Evolutionary conservation across 1,284 basidiomycete genomes (phyloP), one percentile per base, ranked within the genome.

Genomic region (Vanrija sp.): DNA sequence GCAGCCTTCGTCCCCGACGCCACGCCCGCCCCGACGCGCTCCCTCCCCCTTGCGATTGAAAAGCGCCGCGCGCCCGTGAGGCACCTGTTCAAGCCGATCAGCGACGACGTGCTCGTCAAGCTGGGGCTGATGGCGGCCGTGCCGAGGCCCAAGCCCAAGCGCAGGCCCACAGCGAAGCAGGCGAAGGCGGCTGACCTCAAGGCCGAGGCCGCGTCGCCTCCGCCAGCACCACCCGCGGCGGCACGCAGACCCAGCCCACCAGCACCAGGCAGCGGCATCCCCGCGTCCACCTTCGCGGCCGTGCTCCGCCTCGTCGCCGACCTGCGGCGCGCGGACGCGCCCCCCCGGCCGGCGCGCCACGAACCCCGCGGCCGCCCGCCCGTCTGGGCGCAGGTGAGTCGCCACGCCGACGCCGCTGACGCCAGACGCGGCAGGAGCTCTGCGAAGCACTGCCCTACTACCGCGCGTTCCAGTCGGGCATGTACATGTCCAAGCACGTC

Each of bases 391-490:
- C 62, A 69, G 50, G 71, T 71, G 42, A 47, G 66, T 53, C 7
- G 15, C 18, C 19, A 14, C 35, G 5, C 16, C 36, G 16, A 1
- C 22, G 9, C 2, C 4, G 38, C 38, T 59, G 22, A 53, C 39
- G 1, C 38, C 47, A 71, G 68, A 63, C 68, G 3, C 62, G 72
- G 12, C 72, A 72, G 55, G 72, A 74, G 45, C 65, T 74, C 4
- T 74, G 72, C 53, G 72, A 74, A 53, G 61, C 69, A 14, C 54
- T 74, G 47, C 69, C 71, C 8, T 74, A 74, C 56, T 74, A 74
- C 54, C 65, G 72, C 25, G 64, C 71, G 2, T 74, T 67, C 53
- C 72, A 74, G 53, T 62, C 70, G 14, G 71, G 72, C 0, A 60
- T 74, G 53, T 72, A 74, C 56, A 68, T 69, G 68, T 53, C 52